Evolutionary conservation across 345 rosid genomes (phyloP), one percentile per base, ranked within the genome.

Genomic region (Gossypioides kirkii): DNA sequence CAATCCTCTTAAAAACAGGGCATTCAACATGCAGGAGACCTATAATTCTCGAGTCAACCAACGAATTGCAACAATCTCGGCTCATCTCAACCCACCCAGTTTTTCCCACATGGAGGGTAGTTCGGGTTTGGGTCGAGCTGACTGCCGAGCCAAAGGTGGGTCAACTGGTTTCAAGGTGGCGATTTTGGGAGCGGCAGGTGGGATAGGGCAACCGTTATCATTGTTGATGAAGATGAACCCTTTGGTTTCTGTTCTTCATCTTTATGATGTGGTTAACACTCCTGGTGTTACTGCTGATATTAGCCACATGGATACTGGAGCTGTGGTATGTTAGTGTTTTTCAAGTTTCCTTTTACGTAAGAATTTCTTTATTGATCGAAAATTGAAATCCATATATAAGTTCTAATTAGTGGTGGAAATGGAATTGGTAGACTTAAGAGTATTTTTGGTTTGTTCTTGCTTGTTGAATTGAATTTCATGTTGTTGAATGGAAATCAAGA

Each of bases 211-310:
- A 78, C 98, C 99, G 20, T 82, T 95, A 36, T 86, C 94, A 6
- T 56, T 95, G 98, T 75, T 95, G 84, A 95, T 91, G 98, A 95
- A 95, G 83, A 93, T 87, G 88, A 95, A 93, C 71, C 98, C 99
- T 2, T 83, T 95, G 82, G 96, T 95, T 46, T 93, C 97, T 0
- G 82, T 91, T 79, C 99, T 93, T 80, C 99, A 95, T 80, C 87
- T 95, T 59, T 91, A 93, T 72, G 98, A 95, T 77, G 99, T 95
- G 18, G 96, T 90, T 8, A 95, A 95, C 60, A 83, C 93, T 63
- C 96, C 90, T 76, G 99, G 99, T 69, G 98, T 95, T 36, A 91
- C 98, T 14, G 89, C 98, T 8, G 99, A 95, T 80, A 87, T 93
- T 65, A 87, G 98, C 81, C 99, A 95, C 77, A 95, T 95, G 98